Conservation (phyloP, 805 yeast species). For the Nakazawaea molendinolei region DNA sequence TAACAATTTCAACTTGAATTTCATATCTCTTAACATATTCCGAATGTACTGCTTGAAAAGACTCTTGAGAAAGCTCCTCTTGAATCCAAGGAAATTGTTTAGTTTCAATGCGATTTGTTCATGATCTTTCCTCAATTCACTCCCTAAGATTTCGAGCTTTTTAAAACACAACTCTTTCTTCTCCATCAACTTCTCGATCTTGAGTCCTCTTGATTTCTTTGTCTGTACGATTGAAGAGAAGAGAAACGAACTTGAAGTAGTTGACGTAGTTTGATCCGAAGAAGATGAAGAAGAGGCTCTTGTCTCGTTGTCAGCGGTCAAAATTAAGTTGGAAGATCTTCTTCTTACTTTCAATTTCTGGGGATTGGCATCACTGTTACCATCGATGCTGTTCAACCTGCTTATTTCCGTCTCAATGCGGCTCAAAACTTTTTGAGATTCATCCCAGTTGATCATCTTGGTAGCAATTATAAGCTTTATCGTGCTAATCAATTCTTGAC, state of each 20-base stretch:
- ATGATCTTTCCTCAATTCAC: constrained; percentile 39
- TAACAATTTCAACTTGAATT: constrained; percentile 13
- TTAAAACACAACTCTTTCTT: constrained; percentile 22
- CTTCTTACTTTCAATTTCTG: background rate
- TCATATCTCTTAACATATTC: constrained; percentile 22
- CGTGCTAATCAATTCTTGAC: constrained; percentile 4
- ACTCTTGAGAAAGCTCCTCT: constrained; percentile 32
- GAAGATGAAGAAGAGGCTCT: too few relatives aligned
- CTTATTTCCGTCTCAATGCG: constrained; percentile 3
- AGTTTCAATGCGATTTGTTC: constrained; percentile 59
- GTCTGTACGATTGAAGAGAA: constrained; percentile 11
- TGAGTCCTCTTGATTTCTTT: constrained; percentile 7
- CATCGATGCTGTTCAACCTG: constrained; percentile 6
- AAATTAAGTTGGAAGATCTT: background rate
- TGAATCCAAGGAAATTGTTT: constrained; percentile 49
- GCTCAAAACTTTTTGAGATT: background rate
- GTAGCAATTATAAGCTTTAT: background rate
- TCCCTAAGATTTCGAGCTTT: constrained; percentile 34
- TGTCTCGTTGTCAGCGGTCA: too few relatives aligned
- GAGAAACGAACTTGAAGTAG: constrained; percentile 5
- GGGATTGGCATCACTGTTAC: background rate
- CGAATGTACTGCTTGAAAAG: constrained; percentile 29
- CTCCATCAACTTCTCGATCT: constrained; percentile 5
- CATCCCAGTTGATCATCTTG: constrained; percentile 2
- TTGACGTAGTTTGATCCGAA: background rate